A percentile compares a stretch with the other conserved stretches of the same genome.
Conservation (phyloP, 2,329 filamentous ascomycete species). For the Rasamsonia emersonii region DNA sequence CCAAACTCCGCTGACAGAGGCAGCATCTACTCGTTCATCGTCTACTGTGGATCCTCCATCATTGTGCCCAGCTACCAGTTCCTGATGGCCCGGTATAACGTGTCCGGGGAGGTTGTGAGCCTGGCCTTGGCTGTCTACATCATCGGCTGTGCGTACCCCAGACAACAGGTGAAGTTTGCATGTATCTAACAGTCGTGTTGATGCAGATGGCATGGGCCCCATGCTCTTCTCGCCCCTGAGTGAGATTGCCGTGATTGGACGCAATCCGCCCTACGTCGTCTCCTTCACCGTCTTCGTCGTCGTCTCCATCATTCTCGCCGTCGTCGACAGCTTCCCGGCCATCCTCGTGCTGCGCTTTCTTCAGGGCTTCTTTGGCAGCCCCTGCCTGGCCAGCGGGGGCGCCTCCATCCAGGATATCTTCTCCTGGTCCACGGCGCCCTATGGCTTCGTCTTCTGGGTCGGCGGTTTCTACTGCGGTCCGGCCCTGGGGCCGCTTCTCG, state of each 20-base stretch:
- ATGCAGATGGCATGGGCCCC: conserved; percentile 57
- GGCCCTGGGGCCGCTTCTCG: conserved; percentile 53
- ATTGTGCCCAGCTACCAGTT: too few species aligned
- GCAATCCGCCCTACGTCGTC: conserved; percentile 57
- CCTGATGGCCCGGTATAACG: too few species aligned
- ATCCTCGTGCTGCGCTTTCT: conserved; percentile 58
- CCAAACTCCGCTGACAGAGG: too few species aligned
- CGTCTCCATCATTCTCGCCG: conserved; percentile 55
- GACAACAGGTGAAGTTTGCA: too few species aligned
- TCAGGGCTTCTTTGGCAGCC: conserved; percentile 57
- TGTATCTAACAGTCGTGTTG: too few species aligned
- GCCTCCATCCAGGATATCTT: conserved; percentile 41
- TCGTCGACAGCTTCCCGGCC: conserved; percentile 54
- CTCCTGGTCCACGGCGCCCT: conserved; percentile 47
- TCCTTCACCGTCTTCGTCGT: conserved; percentile 61
- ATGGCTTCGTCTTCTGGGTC: conserved; percentile 52
- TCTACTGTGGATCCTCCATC: too few species aligned
- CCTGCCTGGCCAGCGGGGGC: conserved; percentile 52
- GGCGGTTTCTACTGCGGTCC: conserved; percentile 36
- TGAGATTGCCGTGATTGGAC: conserved; percentile 58
- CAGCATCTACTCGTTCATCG: too few species aligned
- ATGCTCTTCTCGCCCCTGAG: conserved; percentile 57
- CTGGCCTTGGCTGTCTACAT: too few species aligned
- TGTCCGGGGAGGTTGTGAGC: too few species aligned
- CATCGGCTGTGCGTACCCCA: too few species aligned